phyloP scores from a whole-genome alignment of 169 alveolate species.

The Cryptosporidium sp. region DNA sequence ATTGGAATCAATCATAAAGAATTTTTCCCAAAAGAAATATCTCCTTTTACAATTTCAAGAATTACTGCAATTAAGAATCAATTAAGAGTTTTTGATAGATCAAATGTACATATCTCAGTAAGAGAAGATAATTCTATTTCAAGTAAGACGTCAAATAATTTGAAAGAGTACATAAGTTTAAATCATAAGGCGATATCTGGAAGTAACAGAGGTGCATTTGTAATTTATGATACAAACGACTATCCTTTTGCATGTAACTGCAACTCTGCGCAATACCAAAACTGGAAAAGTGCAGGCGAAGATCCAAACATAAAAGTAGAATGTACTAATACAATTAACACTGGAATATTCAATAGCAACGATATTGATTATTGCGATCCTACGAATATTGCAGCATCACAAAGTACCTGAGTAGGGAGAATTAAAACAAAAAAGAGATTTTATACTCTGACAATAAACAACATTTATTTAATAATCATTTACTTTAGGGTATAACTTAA shows the following conservation, averaged over 20 bases:
- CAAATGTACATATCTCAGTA: not conserved
- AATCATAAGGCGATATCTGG: not conserved
- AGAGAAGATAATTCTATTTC: not conserved
- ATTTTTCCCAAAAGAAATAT: not conserved
- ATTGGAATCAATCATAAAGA: constrained; percentile 1
- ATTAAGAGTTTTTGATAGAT: constrained; percentile 6
- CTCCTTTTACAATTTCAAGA: constrained; percentile 10
- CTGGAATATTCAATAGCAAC: constrained; percentile 33
- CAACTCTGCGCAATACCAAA: constrained; percentile 27
- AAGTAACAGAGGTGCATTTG: constrained; percentile 66
- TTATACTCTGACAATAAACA: not conserved
- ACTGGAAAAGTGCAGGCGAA: constrained; percentile 23
- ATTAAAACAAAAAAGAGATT: not conserved
- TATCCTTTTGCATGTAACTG: constrained; percentile 72
- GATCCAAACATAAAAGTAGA: constrained; percentile 23
- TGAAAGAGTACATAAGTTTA: constrained; percentile 13
- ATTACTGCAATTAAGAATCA: constrained; percentile 35
- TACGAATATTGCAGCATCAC: constrained; percentile 68
- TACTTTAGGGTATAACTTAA: not conserved
- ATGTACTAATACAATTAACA: constrained; percentile 54
- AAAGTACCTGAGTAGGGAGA: not conserved
- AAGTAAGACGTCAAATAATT: not conserved
- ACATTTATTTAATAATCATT: too few species aligned
- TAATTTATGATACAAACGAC: constrained; percentile 61
- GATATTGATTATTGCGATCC: constrained; percentile 72